These are phyloP conservation scores for Neofusicoccum kwambonambiense DNA, from an alignment of 2,329 filamentous ascomycete species.

Conservation along the genomic window DNA sequence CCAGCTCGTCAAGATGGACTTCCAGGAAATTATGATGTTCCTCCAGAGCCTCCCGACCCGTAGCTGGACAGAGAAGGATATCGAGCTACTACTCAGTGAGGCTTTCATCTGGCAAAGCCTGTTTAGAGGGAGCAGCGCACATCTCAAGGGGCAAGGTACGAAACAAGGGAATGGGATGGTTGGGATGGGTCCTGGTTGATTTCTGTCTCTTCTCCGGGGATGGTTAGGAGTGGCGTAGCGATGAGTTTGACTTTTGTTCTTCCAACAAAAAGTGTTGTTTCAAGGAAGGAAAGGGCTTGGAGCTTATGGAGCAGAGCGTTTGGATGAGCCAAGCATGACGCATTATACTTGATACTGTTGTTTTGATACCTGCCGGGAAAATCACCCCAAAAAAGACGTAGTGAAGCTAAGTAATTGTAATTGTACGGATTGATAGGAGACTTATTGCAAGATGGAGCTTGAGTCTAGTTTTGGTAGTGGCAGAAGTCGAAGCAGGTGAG, in stretches of 20 bases:
- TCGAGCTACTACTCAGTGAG: constrained; percentile 91
- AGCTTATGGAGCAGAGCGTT: too few species aligned
- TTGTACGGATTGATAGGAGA: too few species aligned
- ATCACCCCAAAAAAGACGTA: too few species aligned
- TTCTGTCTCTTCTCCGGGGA: neutral
- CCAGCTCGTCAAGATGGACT: constrained; percentile 94
- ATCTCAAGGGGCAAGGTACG: constrained; percentile 56
- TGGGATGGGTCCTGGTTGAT: constrained; percentile 35
- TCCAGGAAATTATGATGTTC: constrained; percentile 99
- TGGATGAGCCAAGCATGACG: too few species aligned
- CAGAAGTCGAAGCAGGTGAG: too few species aligned
- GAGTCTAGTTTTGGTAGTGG: too few species aligned
- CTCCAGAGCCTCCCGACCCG: constrained; percentile 89
- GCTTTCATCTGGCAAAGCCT: constrained; percentile 98
- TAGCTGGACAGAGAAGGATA: constrained; percentile 96
- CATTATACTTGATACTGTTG: too few species aligned
- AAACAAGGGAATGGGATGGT: constrained; percentile 28
- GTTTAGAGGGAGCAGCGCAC: constrained; percentile 90
- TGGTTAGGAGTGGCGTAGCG: neutral
- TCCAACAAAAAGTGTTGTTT: too few species aligned
- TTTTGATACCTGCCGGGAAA: too few species aligned
- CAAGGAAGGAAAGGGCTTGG: too few species aligned
- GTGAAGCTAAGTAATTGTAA: too few species aligned
- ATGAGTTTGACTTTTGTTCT: neutral
- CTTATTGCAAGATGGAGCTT: too few species aligned